These are phyloP conservation scores for Penicillium chermesinum DNA, from an alignment of 495 filamentous ascomycete species.

Conservation along the genomic window DNA sequence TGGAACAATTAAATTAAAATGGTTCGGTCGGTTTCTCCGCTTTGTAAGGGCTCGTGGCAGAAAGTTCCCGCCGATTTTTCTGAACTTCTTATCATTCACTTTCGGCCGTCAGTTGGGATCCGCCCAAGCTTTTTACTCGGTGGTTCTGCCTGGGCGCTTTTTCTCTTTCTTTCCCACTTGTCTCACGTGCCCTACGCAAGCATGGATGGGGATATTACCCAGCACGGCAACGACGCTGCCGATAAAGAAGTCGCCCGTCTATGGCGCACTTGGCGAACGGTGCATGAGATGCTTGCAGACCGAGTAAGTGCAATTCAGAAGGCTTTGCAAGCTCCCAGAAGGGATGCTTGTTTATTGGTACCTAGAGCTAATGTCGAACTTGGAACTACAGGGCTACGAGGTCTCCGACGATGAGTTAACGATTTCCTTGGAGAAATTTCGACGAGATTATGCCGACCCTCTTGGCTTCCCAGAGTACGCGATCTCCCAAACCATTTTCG, in stretches of 20 bases:
- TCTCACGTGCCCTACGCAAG: background rate
- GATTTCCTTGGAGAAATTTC: conserved; percentile 75
- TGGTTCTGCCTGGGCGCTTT: background rate
- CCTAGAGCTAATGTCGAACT: conserved; percentile 13
- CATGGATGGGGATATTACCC: conserved; percentile 52
- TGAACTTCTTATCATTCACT: conserved; percentile 18
- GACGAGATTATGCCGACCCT: conserved; percentile 54
- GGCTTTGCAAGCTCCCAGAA: background rate
- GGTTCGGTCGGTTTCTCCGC: conserved; percentile 32
- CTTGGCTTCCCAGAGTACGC: conserved; percentile 69
- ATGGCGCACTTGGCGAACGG: conserved; percentile 84
- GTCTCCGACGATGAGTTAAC: conserved; percentile 82
- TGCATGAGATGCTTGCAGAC: conserved; percentile 83
- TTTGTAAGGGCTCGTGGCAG: conserved; percentile 22
- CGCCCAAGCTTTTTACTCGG: conserved; percentile 3
- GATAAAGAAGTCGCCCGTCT: conserved; percentile 66
- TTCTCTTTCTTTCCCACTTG: background rate
- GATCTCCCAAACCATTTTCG: background rate
- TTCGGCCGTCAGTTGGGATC: conserved; percentile 1
- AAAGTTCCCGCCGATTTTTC: conserved; percentile 34
- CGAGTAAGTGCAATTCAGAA: conserved; percentile 48
- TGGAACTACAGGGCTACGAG: conserved; percentile 70
- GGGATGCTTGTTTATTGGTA: background rate
- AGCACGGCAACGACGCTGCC: conserved; percentile 44
- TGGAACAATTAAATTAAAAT: conserved; percentile 23